phyloP scores from a whole-genome alignment of 1,284 basidiomycete genomes.

The Apiotrichum veenhuisii region DNA sequence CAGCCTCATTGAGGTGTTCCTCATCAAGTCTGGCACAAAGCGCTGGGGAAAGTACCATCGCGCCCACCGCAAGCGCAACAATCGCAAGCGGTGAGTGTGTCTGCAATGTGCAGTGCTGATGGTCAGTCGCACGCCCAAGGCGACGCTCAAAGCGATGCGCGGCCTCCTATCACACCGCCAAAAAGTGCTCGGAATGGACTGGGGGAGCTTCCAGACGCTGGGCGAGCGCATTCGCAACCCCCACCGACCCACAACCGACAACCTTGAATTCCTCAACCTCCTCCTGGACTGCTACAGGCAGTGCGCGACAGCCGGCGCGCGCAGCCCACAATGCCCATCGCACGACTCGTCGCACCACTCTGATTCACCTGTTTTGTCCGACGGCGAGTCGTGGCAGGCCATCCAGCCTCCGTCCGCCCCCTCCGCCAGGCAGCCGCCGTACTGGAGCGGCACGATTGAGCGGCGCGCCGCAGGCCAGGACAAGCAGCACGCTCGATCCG shows the following conservation, averaged over 20 bases:
- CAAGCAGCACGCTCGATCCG: too few species aligned
- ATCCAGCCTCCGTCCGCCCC: too few species aligned
- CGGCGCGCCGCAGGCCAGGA: too few species aligned
- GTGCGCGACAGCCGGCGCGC: background rate
- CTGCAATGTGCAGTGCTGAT: background rate
- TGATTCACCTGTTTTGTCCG: too few species aligned
- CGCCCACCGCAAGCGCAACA: background rate
- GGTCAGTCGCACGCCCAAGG: background rate
- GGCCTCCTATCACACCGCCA: background rate
- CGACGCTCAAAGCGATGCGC: background rate
- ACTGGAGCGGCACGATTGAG: too few species aligned
- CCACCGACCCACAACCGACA: background rate
- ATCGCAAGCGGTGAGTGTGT: background rate
- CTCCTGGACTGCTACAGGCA: background rate
- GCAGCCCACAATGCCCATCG: too few species aligned
- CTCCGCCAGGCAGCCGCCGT: too few species aligned
- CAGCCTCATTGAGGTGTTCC: background rate
- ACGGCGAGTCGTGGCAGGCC: too few species aligned
- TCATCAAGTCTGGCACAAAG: background rate
- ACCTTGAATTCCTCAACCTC: background rate
- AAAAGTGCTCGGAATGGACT: background rate
- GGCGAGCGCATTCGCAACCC: background rate
- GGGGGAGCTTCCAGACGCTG: background rate
- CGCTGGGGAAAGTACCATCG: background rate
- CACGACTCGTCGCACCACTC: too few species aligned